Evolutionary conservation across 768 basidiomycete genomes (phyloP).

Genomic region (Hortiboletus campestris): DNA sequence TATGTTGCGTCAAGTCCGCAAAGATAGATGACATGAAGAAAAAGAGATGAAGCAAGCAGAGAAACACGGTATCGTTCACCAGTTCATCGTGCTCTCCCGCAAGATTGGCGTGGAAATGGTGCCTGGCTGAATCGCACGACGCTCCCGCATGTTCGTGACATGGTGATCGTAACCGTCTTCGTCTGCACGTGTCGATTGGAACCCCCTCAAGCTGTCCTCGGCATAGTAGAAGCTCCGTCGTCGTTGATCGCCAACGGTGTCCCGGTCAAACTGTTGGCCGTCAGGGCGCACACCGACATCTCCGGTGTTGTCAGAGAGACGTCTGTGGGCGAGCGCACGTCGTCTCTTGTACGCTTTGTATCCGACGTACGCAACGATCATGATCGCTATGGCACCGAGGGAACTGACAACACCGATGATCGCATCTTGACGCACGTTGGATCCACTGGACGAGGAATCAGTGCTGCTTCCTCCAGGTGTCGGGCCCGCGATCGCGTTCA

Average conservation of each 20-base stretch:
- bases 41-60: background rate
- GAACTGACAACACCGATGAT: slow-evolving; percentile 90
- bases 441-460: slow-evolving; percentile 25
- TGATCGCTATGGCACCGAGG: slow-evolving; percentile 72
- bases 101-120: slow-evolving; percentile 76
- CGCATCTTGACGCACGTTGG: slow-evolving; percentile 63
- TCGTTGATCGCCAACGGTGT: slow-evolving; percentile 69
- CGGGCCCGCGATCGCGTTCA: slow-evolving; percentile 48
- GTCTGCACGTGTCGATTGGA: slow-evolving; percentile 38
- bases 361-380: slow-evolving; percentile 71
- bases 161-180: slow-evolving; percentile 38
- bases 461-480: slow-evolving; percentile 23
- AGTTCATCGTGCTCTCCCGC: slow-evolving; percentile 82
- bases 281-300: slow-evolving; percentile 49
- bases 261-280: slow-evolving; percentile 76
- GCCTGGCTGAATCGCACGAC: slow-evolving; percentile 55
- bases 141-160: slow-evolving; percentile 46
- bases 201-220: slow-evolving; percentile 75
- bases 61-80: slow-evolving; percentile 43
- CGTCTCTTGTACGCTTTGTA: slow-evolving; percentile 67
- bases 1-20: slow-evolving; percentile 17
- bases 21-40: background rate
- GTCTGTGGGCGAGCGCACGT: slow-evolving; percentile 65
- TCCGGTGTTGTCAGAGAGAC: slow-evolving; percentile 56
- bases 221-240: slow-evolving; percentile 84